Evolutionary conservation across 345 rosid genomes (phyloP), one percentile per base, ranked within the genome.

Genomic region (Physaria fendleri): DNA sequence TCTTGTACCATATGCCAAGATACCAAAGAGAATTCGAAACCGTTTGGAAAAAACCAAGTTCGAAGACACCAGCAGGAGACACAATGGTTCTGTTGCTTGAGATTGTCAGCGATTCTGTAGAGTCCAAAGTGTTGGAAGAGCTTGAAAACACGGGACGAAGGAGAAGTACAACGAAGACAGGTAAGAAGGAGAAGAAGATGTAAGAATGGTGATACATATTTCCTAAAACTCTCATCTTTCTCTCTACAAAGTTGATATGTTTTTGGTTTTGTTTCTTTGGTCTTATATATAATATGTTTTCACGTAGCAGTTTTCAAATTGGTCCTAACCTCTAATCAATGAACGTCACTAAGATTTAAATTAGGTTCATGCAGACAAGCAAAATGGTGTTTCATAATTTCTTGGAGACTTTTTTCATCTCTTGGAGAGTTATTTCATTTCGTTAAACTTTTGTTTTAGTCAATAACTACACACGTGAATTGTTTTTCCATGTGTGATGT

Each of bases 1-100:
- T 73, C 71, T 80, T 90, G 75, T 87, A 84, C 95, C 95, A 86
- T 0, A 86, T 76, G 0, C 92, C 97, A 0, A 86, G 47, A 27
- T 82, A 89, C 80, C 82, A 82, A 15, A 77, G 12, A 22, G 41
- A 43, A 48, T 10, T 20, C 4, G 55, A 67, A 0, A 57, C 57
- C 5, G 0, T 0, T 23, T 54, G 14, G 71, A 89, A 89, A 71
- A 84, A 78, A 1, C 95, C 95, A 4, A 86, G 72, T 71, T 82
- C 83, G 57, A 84, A 89, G 9, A 27, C 53, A 8, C 61, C 79
- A 44, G 68, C 76, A 0, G 69, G 5, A 56, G 96, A 88, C 38
- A 83, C 66, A 5, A 88, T 80, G 5, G 88, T 81, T 49, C 65
- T 66, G 62, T 44, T 62, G 22, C 24, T 27, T 7, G 71, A 9